A percentile compares a stretch with the other conserved stretches of the same genome.
phyloP scores from a whole-genome alignment of 148 eudicot genomes.

The Rhododendron simsii region DNA sequence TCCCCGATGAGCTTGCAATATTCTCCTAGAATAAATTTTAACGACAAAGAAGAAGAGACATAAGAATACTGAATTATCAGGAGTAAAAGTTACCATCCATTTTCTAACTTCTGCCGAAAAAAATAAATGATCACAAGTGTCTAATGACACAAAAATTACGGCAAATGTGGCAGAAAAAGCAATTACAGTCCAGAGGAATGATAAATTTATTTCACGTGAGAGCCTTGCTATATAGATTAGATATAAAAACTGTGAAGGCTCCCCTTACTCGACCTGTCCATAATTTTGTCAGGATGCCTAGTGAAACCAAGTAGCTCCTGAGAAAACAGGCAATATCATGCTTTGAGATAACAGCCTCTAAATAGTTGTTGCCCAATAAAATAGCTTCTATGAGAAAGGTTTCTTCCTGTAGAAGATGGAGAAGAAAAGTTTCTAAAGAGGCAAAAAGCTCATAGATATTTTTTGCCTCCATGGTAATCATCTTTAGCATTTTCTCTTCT shows the following conservation, averaged over 20 bases:
- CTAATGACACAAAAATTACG: neutral
- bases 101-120: neutral
- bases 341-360: neutral
- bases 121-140: neutral
- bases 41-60: neutral
- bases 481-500: neutral
- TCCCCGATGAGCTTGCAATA: constrained; percentile 85
- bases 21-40: constrained; percentile 43
- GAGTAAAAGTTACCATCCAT: neutral
- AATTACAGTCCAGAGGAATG: neutral
- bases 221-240: neutral
- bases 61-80: neutral
- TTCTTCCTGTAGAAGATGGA: neutral
- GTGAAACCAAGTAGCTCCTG: neutral
- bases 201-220: neutral
- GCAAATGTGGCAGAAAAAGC: neutral
- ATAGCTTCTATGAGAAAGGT: neutral
- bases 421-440: neutral
- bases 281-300: neutral
- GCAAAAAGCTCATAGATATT: neutral
- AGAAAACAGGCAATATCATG: neutral
- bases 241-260: neutral
- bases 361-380: neutral
- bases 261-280: neutral
- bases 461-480: neutral